Conservation (phyloP, 2,329 filamentous ascomycete genomes). For the Colletotrichum plurivorum region DNA sequence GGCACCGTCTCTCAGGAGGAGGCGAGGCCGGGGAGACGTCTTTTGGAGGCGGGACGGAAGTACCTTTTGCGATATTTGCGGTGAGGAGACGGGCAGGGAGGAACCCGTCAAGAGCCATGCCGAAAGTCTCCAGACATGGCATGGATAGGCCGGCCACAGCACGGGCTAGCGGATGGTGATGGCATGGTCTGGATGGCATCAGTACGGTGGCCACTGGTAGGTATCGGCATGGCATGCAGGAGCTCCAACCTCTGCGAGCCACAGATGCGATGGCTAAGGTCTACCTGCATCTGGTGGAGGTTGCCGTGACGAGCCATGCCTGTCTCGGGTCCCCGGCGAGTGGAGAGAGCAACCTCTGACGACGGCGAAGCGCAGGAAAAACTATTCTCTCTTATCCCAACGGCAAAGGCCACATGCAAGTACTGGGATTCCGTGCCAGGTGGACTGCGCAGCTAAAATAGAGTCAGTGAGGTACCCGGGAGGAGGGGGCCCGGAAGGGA, state of each 20-base stretch:
- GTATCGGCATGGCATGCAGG: slow-evolving; percentile 37
- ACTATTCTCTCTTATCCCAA: slow-evolving; percentile 8
- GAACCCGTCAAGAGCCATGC: slow-evolving; percentile 26
- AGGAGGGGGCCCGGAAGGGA: slow-evolving; percentile 26
- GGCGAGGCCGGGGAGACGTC: too few species aligned
- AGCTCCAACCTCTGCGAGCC: slow-evolving; percentile 18
- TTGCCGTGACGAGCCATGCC: slow-evolving; percentile 25
- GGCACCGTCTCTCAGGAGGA: slow-evolving; percentile 17
- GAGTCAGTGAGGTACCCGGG: slow-evolving; percentile 34
- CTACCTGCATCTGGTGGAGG: slow-evolving; percentile 8
- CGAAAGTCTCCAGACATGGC: slow-evolving; percentile 25
- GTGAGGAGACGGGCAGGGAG: slow-evolving; percentile 27
- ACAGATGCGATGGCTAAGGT: slow-evolving; percentile 1
- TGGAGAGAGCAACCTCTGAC: not conserved
- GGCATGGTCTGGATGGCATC: slow-evolving; percentile 34
- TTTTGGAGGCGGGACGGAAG: slow-evolving; percentile 23
- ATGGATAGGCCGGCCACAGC: slow-evolving; percentile 18
- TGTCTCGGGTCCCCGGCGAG: slow-evolving; percentile 9
- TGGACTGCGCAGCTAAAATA: slow-evolving; percentile 19
- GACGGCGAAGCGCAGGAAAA: slow-evolving; percentile 23
- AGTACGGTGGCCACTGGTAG: slow-evolving; percentile 23
- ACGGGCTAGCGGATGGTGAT: slow-evolving; percentile 31
- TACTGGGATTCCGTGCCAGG: slow-evolving; percentile 22
- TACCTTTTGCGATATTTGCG: slow-evolving; percentile 28
- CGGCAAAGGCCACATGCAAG: slow-evolving; percentile 25